Percentiles rank a stretch among this genome's conserved stretches.
These are phyloP conservation scores for Hura crepitans DNA, from an alignment of 441 rosid species.

Conservation along the genomic window DNA sequence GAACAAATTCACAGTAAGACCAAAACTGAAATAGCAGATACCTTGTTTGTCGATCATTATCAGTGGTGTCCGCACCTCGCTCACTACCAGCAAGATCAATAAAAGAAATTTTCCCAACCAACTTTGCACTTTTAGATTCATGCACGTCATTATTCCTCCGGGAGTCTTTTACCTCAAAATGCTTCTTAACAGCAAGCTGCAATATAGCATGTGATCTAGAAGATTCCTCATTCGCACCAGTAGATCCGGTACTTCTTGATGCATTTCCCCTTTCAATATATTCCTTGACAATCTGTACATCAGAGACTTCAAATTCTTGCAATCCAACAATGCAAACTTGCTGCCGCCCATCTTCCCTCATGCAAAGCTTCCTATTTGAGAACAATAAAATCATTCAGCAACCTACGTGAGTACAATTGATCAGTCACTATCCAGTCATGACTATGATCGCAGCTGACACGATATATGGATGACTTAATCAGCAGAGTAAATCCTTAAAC, in stretches of 20 bases:
- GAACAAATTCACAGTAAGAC: background rate
- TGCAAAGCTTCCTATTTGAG: constrained; percentile 77
- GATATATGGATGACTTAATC: background rate
- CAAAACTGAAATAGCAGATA: constrained; percentile 19
- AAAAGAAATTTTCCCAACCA: constrained; percentile 95
- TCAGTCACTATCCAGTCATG: constrained; percentile 16
- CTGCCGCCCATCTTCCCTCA: constrained; percentile 99
- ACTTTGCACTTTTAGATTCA: constrained; percentile 70
- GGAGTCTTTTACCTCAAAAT: constrained; percentile 74
- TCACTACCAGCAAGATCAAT: constrained; percentile 99
- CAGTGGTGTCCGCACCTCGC: constrained; percentile 99
- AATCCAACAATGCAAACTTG: constrained; percentile 99
- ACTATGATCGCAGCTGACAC: background rate
- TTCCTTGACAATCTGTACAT: constrained; percentile 91
- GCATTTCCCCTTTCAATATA: constrained; percentile 90
- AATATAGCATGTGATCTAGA: constrained; percentile 98
- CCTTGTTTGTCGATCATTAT: constrained; percentile 97
- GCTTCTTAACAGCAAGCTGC: constrained; percentile 92
- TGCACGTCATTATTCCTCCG: constrained; percentile 74
- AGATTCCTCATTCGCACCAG: constrained; percentile 99
- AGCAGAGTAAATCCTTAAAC: background rate
- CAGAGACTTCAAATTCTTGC: constrained; percentile 94
- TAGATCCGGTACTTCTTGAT: constrained; percentile 94
- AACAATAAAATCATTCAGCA: constrained; percentile 29
- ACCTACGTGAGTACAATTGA: background rate